These are phyloP conservation scores for carrot (Daucus carota) DNA, from an alignment of 129 eudicot species.

Conservation along the genomic window DNA sequence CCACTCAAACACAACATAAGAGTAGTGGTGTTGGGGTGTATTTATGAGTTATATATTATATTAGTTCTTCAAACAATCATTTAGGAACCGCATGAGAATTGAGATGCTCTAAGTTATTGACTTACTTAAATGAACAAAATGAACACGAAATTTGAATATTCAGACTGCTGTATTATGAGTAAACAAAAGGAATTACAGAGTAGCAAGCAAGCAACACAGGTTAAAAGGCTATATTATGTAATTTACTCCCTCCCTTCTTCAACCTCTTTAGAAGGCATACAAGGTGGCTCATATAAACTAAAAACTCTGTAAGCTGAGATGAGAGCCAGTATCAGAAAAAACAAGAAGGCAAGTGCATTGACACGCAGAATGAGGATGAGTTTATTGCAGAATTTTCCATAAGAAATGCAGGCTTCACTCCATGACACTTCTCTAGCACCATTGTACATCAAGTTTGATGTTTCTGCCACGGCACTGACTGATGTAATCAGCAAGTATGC, in stretches of 20 bases:
- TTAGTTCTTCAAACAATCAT: no score
- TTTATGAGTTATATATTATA: no score
- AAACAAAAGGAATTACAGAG: not conserved
- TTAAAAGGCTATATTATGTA: not conserved
- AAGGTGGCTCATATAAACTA: slow-evolving; percentile 63
- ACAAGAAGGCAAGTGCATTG: slow-evolving; percentile 49
- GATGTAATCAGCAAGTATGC: slow-evolving; percentile 85
- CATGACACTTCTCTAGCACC: slow-evolving; percentile 72
- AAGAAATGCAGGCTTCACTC: slow-evolving; percentile 87
- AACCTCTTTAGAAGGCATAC: slow-evolving; percentile 35
- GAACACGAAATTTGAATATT: not conserved
- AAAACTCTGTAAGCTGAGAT: slow-evolving; percentile 85
- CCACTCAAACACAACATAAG: no score
- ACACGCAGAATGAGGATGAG: slow-evolving; percentile 46
- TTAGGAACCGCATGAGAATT: no score
- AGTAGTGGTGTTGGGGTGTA: no score
- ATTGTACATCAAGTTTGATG: slow-evolving; percentile 61
- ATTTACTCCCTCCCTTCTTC: slow-evolving; percentile 24
- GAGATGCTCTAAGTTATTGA: no score
- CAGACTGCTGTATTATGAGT: not conserved
- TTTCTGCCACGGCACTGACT: slow-evolving; percentile 54
- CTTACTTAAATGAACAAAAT: no score
- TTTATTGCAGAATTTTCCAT: slow-evolving; percentile 71
- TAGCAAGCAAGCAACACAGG: not conserved
- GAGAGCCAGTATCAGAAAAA: slow-evolving; percentile 63